Base-by-base conservation (phyloP, 148 eudicot genomes). In the Talinum fruticosum region DNA sequence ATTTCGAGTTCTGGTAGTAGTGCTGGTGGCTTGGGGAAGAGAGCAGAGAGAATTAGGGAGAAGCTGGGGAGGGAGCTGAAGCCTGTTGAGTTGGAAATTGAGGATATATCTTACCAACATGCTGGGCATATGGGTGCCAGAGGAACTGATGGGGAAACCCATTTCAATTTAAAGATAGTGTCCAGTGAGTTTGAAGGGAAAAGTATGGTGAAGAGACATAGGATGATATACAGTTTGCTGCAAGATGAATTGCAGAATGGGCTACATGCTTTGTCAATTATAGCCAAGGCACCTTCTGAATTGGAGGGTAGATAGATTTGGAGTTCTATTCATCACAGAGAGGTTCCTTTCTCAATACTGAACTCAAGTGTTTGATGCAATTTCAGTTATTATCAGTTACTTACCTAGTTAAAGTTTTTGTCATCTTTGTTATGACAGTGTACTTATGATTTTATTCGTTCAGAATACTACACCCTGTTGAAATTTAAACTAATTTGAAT, bases 171-270 rank as follows among this genome's bases (percentile, higher is more conserved):
- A 66, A 88, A 79, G 78, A 83, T 94, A 66, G 92, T 94, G 67
- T 89, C 96, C 0, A 71, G 83, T 38, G 96, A 90, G 69, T 94
- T 94, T 83, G 90, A 88, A 74, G 96, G 97, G 32, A 92, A 94
- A 81, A 94, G 93, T 75, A 75, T 89, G 90, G 93, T 92, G 32
- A 92, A 94, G 87, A 90, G 98, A 85, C 98, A 94, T 80, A 87
- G 98, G 78, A 82, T 90, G 81, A 83, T 94, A 35, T 92, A 94
- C 82, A 84, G 75, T 38, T 81, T 94, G 81, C 79, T 94, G 84
- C 89, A 92, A 82, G 93, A 92, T 80, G 98, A 94, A 77, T 82
- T 94, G 88, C 86, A 92, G 81, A 86, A 83, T 79, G 98, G 98
- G 65, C 74, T 94, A 53, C 98, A 94, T 68, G 97, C 98, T 12